Conservation (phyloP, 2,329 filamentous ascomycete species). For the Penicillium rolfsii region DNA sequence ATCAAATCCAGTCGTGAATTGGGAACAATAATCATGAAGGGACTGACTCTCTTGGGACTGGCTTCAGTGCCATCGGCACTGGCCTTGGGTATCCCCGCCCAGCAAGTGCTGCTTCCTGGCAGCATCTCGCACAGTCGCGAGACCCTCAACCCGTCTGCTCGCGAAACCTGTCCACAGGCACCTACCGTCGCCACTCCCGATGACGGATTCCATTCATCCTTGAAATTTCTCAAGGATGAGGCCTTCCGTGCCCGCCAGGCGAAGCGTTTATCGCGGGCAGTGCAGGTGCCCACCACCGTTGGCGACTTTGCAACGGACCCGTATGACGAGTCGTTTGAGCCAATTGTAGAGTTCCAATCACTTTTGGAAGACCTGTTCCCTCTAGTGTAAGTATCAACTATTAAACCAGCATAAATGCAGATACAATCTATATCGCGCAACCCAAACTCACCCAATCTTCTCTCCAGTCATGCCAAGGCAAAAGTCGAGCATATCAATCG, state of each 20-base stretch:
- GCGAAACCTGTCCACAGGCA: slow-evolving; percentile 37
- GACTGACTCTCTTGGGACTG: slow-evolving; percentile 22
- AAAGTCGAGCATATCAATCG: slow-evolving; percentile 62
- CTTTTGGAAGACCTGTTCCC: slow-evolving; percentile 59
- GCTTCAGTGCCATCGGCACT: slow-evolving; percentile 24
- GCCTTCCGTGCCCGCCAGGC: slow-evolving; percentile 47
- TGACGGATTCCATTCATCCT: slow-evolving; percentile 35
- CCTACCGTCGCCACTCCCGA: slow-evolving; percentile 31
- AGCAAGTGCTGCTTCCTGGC: slow-evolving; percentile 29
- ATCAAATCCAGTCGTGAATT: neutral
- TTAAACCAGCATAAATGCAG: neutral
- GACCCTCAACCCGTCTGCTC: slow-evolving; percentile 10
- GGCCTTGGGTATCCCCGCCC: slow-evolving; percentile 32
- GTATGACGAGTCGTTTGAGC: slow-evolving; percentile 63
- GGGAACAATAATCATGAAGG: slow-evolving; percentile 19
- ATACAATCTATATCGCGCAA: neutral
- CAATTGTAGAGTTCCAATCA: slow-evolving; percentile 58
- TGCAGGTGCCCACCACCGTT: slow-evolving; percentile 57
- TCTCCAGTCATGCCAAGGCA: slow-evolving; percentile 42
- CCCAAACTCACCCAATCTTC: neutral
- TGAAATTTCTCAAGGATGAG: slow-evolving; percentile 36
- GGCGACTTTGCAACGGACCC: slow-evolving; percentile 46
- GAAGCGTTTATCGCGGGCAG: slow-evolving; percentile 57
- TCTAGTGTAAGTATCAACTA: slow-evolving; percentile 42
- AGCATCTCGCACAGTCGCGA: slow-evolving; percentile 6